These are phyloP conservation scores for Crotalaria pallida DNA, from an alignment of 306 rosid species.

Conservation along the genomic window DNA sequence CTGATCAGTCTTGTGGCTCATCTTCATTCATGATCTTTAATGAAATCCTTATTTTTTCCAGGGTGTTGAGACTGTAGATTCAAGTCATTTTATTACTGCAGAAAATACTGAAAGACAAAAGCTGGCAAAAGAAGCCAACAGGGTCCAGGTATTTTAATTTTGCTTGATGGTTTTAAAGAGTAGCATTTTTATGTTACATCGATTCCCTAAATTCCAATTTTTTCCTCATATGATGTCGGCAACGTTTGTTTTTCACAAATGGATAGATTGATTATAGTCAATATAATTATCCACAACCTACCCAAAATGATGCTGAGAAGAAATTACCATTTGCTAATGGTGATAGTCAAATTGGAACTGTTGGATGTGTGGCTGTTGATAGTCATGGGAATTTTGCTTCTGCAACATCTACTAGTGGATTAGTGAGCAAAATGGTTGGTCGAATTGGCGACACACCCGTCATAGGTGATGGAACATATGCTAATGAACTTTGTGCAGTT, in stretches of 20 bases:
- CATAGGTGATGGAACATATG: too few species aligned
- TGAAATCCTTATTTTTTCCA: constrained; percentile 18
- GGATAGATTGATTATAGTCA: constrained; percentile 60
- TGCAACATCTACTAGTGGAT: constrained; percentile 88
- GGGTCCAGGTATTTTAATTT: constrained; percentile 56
- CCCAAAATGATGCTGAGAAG: constrained; percentile 32
- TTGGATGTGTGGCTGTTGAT: constrained; percentile 91
- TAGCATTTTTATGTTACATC: constrained; percentile 1
- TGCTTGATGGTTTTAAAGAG: not conserved
- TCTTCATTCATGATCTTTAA: not conserved
- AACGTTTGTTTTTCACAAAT: constrained; percentile 14
- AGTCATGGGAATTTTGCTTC: constrained; percentile 65
- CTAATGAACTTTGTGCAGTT: too few species aligned
- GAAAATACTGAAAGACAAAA: constrained; percentile 68
- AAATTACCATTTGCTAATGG: constrained; percentile 41
- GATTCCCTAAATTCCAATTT: not conserved
- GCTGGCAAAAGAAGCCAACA: constrained; percentile 76
- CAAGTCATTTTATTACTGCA: constrained; percentile 61
- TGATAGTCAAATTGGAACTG: constrained; percentile 77
- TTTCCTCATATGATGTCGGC: not conserved
- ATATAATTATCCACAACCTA: constrained; percentile 67
- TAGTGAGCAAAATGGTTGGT: constrained; percentile 86
- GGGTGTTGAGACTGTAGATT: constrained; percentile 68
- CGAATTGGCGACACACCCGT: too few species aligned
- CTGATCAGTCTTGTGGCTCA: not conserved